Evolutionary conservation across 2,329 filamentous ascomycete genomes (phyloP), one percentile per base, ranked within the genome.

Genomic region (Xenoacremonium recifei): DNA sequence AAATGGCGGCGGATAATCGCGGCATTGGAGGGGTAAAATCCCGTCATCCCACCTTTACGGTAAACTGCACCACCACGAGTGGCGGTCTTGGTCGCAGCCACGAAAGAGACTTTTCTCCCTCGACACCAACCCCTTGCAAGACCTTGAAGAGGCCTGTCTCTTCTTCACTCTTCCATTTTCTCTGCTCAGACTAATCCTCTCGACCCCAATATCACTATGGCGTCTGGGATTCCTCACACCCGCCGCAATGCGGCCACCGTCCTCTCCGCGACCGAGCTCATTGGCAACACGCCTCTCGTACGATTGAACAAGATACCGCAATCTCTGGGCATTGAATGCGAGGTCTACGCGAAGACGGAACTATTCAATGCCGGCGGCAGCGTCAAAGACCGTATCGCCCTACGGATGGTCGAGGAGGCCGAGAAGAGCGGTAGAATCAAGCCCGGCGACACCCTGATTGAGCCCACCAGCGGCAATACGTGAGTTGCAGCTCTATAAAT

Each of bases 391-490:
- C 80, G 91, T 47, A 99, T 99, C 64, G 93, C 93, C 17, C 72
- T 96, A 64, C 87, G 93, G 61, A 99, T 99, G 93, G 87, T 99
- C 48, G 91, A 97, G 70, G 87, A 92, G 66, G 93, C 93, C 12
- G 93, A 99, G 76, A 83, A 81, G 62, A 85, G 80, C 39, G 93
- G 93, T 34, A 84, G 92, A 52, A 96, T 99, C 70, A 96, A 93
- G 77, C 93, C 93, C 20, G 93, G 92, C 42, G 91, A 97, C 69
- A 97, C 90, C 39, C 73, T 99, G 60, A 99, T 99, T 62, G 93
- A 99, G 77, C 93, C 93, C 9, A 99, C 93, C 35, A 96, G 89
- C 61, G 93, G 93, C 41, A 99, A 99, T 67, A 99, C 93, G 74
- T 76, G 63, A 38, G 71, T 62, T n/a, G n/a, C n/a, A n/a, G n/a